Evolutionary conservation across 495 filamentous ascomycete species (phyloP).

Genomic region (Clohesyomyces aquaticus): DNA sequence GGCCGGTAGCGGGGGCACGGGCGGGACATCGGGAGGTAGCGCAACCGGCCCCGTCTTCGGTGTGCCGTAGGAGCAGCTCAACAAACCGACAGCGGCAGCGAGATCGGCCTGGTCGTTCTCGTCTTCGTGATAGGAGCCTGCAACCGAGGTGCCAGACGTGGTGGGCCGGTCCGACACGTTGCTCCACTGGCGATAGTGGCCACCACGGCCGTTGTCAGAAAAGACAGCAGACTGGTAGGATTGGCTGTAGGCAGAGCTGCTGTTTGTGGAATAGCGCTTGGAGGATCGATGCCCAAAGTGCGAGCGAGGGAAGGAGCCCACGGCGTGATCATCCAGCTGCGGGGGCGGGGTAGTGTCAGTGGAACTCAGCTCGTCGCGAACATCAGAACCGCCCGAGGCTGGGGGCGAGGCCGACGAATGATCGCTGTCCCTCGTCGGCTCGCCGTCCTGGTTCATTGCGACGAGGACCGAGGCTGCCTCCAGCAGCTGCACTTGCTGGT

Average conservation of each 20-base stretch:
- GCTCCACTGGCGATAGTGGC: slow-evolving; percentile 60
- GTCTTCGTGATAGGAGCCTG: slow-evolving; percentile 55
- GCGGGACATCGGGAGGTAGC: slow-evolving; percentile 76
- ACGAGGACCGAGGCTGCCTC: slow-evolving; percentile 95
- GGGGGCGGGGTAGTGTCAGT: slow-evolving; percentile 74
- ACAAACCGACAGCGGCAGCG: slow-evolving; percentile 78
- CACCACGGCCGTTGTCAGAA: slow-evolving; percentile 46
- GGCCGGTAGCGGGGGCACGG: slow-evolving; percentile 81
- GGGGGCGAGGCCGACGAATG: slow-evolving; percentile 79
- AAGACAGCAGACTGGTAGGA: slow-evolving; percentile 79
- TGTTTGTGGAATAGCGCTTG: slow-evolving; percentile 67
- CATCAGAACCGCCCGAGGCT: slow-evolving; percentile 74
- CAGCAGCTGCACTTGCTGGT: slow-evolving; percentile 96
- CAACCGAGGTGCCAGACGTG: slow-evolving; percentile 52
- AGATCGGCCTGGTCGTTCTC: slow-evolving; percentile 75
- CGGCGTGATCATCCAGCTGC: slow-evolving; percentile 53
- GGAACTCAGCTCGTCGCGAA: slow-evolving; percentile 68
- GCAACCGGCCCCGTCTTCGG: slow-evolving; percentile 71
- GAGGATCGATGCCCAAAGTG: slow-evolving; percentile 44
- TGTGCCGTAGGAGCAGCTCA: slow-evolving; percentile 87
- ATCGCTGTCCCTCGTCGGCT: slow-evolving; percentile 69
- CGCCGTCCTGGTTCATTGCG: slow-evolving; percentile 77
- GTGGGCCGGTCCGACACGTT: slow-evolving; percentile 44
- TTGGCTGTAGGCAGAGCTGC: slow-evolving; percentile 69
- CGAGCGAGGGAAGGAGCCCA: slow-evolving; percentile 40